Percentiles rank a stretch among this genome's conserved stretches.
phyloP scores from a whole-genome alignment of 2,329 filamentous ascomycete species.

The Sporothrix mexicana region DNA sequence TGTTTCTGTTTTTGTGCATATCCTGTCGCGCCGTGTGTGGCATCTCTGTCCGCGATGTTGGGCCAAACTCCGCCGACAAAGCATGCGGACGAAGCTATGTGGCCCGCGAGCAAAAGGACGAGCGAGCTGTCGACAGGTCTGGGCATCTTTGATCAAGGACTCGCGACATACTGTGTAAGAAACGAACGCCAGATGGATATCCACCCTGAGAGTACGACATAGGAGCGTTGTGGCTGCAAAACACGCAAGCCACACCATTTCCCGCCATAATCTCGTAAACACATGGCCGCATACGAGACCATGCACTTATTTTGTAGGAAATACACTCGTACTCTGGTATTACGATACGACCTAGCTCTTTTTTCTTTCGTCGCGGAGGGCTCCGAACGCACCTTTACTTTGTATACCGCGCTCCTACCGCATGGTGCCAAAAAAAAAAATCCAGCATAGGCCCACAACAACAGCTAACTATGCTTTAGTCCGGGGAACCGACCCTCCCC shows the following conservation, averaged over 20 bases:
- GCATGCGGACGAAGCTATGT: background rate
- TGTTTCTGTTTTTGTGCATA: background rate
- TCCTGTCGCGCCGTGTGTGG: background rate
- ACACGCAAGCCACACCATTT: background rate
- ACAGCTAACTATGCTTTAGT: constrained; percentile 13
- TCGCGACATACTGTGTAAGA: no score
- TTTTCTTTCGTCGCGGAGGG: background rate
- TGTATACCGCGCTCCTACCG: background rate
- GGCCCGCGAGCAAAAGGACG: background rate
- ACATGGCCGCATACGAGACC: background rate
- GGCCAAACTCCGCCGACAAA: background rate
- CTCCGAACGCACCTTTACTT: background rate
- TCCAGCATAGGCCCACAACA: background rate
- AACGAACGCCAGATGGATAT: no score
- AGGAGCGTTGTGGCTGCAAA: constrained; percentile 7
- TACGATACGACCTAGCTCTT: background rate
- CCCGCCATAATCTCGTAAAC: background rate
- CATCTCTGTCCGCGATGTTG: background rate
- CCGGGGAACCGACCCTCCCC: constrained; percentile 11
- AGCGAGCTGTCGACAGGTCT: no score
- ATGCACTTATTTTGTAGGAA: background rate
- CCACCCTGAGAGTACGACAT: background rate
- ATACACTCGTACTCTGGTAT: background rate
- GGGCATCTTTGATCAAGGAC: no score
- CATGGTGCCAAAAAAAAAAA: no score